A percentile compares a stretch with the other conserved stretches of the same genome.
Evolutionary conservation across 2,329 filamentous ascomycete species (phyloP).

Genomic region (Cryoendolithus antarcticus): DNA sequence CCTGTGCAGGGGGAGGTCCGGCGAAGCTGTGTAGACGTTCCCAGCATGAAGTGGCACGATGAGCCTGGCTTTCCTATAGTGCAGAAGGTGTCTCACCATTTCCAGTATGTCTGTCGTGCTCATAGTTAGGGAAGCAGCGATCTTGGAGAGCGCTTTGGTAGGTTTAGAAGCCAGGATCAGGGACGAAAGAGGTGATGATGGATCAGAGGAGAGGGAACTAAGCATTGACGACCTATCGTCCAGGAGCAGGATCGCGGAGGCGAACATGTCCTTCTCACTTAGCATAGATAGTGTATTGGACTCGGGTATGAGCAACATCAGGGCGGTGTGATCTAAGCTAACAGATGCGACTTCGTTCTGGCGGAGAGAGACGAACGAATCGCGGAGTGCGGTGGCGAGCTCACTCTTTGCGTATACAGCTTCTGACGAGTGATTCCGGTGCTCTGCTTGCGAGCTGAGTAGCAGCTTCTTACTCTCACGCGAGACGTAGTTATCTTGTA

Average conservation of each 20-base stretch:
- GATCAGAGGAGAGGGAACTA: conserved; percentile 33
- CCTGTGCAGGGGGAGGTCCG: conserved; percentile 67
- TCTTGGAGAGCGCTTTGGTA: conserved; percentile 57
- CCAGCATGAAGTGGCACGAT: conserved; percentile 82
- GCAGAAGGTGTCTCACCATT: conserved; percentile 85
- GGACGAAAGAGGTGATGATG: conserved; percentile 53
- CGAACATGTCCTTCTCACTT: conserved; percentile 35
- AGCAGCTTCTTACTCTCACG: conserved; percentile 78
- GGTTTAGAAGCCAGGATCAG: conserved; percentile 48
- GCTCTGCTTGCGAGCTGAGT: conserved; percentile 49
- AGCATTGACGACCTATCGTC: conserved; percentile 74
- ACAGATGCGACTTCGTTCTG: conserved; percentile 13
- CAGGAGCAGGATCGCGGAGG: conserved; percentile 75
- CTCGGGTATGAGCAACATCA: conserved; percentile 51
- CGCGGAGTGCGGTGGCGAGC: conserved; percentile 21
- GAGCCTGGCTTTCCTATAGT: conserved; percentile 85
- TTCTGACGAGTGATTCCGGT: conserved; percentile 24
- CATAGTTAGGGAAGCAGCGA: conserved; percentile 59
- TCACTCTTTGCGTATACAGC: conserved; percentile 17
- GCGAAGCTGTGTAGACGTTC: conserved; percentile 83
- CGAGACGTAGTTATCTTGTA: conserved; percentile 81
- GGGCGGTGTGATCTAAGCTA: conserved; percentile 57
- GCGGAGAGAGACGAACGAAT: conserved; percentile 14
- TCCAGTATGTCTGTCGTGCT: conserved; percentile 70
- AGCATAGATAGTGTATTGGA: conserved; percentile 36